Conservation (phyloP, 1,284 basidiomycete species). For the Sanghuangporus sanghuang region DNA sequence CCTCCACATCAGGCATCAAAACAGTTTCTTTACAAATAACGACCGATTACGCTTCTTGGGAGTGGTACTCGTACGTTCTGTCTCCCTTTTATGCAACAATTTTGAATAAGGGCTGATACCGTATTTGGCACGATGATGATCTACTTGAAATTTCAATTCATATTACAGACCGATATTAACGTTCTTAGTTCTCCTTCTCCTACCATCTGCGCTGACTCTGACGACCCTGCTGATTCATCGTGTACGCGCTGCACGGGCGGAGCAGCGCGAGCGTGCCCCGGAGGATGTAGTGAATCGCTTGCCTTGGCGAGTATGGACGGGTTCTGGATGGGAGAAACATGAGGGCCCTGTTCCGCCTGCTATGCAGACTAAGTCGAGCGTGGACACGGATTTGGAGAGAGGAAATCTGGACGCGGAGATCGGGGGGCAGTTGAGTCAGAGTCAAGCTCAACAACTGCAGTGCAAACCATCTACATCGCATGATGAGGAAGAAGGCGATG, state of each 20-base stretch:
- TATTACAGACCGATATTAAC: conserved; percentile 67
- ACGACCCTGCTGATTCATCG: conserved; percentile 78
- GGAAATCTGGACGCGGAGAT: conserved; percentile 23
- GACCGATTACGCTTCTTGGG: conserved; percentile 76
- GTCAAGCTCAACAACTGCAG: conserved; percentile 6
- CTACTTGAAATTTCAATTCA: conserved; percentile 6
- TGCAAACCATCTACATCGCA: conserved; percentile 40
- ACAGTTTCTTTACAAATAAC: conserved; percentile 72
- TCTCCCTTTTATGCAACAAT: background rate
- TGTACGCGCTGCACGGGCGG: conserved; percentile 67
- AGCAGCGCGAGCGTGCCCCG: conserved; percentile 75
- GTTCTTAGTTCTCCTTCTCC: conserved; percentile 72
- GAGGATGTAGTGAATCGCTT: conserved; percentile 69
- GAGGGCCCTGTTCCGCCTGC: conserved; percentile 36
- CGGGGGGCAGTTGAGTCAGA: background rate
- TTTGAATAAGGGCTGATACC: background rate
- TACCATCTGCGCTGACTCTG: conserved; percentile 78
- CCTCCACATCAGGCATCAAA: conserved; percentile 65
- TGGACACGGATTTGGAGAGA: conserved; percentile 33
- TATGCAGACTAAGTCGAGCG: conserved; percentile 23
- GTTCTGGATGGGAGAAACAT: conserved; percentile 72
- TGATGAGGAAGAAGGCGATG: conserved; percentile 21
- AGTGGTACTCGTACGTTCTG: conserved; percentile 72
- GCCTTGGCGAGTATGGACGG: conserved; percentile 78
- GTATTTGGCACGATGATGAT: conserved; percentile 12